Conservation (phyloP, 1,139 yeast species). For the Yamadazyma spencermartinsiae region DNA sequence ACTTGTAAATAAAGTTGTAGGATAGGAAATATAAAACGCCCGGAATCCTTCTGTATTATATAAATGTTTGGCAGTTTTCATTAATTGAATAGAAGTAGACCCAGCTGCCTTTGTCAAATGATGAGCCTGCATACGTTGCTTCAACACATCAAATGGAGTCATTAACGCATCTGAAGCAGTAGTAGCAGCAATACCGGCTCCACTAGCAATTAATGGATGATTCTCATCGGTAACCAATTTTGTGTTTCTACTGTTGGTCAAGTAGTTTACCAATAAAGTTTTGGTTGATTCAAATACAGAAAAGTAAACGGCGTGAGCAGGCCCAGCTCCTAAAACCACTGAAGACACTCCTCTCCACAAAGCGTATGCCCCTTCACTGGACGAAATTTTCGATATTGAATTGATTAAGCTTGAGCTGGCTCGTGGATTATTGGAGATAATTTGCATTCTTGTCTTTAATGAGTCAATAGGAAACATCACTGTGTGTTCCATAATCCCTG, state of each 20-base stretch:
- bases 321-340: conserved; percentile 97
- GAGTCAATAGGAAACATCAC: conserved; percentile 97
- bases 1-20: conserved; percentile 90
- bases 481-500: conserved; percentile 97
- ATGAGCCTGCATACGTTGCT: conserved; percentile 58
- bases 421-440: conserved; percentile 43
- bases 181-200: conserved; percentile 94
- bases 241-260: conserved; percentile 32
- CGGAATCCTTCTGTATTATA: conserved; percentile 74
- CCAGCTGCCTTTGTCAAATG: conserved; percentile 9
- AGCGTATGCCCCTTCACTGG: conserved; percentile 88
- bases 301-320: conserved; percentile 97
- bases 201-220: conserved; percentile 79
- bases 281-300: conserved; percentile 92
- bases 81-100: conserved; percentile 27
- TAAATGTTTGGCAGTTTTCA: conserved; percentile 47
- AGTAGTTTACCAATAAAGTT: conserved; percentile 48
- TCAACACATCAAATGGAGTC: conserved; percentile 97
- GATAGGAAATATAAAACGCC: conserved; percentile 90
- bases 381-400: conserved; percentile 71
- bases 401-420: conserved; percentile 47
- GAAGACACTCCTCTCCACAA: conserved; percentile 95
- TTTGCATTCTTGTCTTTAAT: conserved; percentile 94
- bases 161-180: conserved; percentile 90
- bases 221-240: conserved; percentile 60